A percentile compares a stretch with the other conserved stretches of the same genome.
These are phyloP conservation scores for Pogostemon cablin DNA, from an alignment of 257 asterid genomes.

Conservation along the genomic window DNA sequence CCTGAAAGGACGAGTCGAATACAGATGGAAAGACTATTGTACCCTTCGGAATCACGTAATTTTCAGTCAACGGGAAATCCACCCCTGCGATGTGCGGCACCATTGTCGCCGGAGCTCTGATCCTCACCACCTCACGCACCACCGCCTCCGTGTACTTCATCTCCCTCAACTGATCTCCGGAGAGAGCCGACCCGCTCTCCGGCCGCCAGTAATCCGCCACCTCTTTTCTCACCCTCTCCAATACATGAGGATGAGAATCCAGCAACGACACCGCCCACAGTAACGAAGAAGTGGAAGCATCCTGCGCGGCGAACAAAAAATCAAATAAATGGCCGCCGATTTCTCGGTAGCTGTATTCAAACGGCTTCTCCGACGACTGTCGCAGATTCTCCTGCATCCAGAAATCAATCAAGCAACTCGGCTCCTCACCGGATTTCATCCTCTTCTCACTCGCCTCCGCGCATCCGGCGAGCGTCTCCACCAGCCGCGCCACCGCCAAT, in stretches of 20 bases:
- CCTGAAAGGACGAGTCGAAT: constrained; percentile 84
- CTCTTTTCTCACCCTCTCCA: constrained; percentile 59
- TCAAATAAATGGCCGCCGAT: constrained; percentile 84
- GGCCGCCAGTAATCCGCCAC: constrained; percentile 62
- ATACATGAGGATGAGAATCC: constrained; percentile 62
- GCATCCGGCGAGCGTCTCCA: constrained; percentile 60
- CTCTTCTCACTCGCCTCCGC: constrained; percentile 61
- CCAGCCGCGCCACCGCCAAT: constrained; percentile 60
- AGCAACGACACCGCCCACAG: constrained; percentile 79
- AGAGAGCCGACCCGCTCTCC: constrained; percentile 44
- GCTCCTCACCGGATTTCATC: constrained; percentile 62
- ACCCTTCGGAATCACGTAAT: constrained; percentile 72
- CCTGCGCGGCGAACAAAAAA: constrained; percentile 87
- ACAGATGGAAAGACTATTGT: constrained; percentile 89
- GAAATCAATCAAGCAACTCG: constrained; percentile 80
- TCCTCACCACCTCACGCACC: constrained; percentile 82
- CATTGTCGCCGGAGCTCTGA: constrained; percentile 89
- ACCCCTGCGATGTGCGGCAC: constrained; percentile 93
- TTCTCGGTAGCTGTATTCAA: constrained; percentile 40
- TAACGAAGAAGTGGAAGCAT: constrained; percentile 84
- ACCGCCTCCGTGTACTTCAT: constrained; percentile 93
- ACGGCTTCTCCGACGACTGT: constrained; percentile 42
- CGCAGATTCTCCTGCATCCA: constrained; percentile 72
- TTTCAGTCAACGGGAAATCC: constrained; percentile 64
- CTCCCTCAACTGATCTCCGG: constrained; percentile 64